A percentile compares a stretch with the other conserved stretches of the same genome.
Evolutionary conservation across 306 rosid species (phyloP).

Genomic region (Vicia faba): DNA sequence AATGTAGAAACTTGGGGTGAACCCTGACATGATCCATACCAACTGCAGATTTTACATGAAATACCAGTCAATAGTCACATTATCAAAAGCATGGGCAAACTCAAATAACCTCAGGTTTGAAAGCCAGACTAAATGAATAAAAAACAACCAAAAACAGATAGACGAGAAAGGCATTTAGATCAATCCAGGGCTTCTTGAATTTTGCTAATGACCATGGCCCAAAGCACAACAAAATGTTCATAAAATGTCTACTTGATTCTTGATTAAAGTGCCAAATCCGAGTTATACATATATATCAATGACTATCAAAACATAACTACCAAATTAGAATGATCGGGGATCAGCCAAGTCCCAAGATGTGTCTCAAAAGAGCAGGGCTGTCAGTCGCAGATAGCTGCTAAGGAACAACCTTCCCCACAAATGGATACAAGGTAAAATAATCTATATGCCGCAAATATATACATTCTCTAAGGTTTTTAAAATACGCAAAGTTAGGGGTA

Average conservation of each 20-base stretch:
- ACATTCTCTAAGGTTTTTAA: background rate
- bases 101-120: conserved; percentile 19
- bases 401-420: background rate
- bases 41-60: conserved; percentile 56
- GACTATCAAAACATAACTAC: conserved; percentile 5
- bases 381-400: too few relatives aligned
- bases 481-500: background rate
- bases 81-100: conserved; percentile 6
- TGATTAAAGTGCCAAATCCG: background rate
- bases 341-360: conserved; percentile 12
- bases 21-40: conserved; percentile 97
- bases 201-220: too few relatives aligned
- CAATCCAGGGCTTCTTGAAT: background rate
- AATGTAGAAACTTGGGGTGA: conserved; percentile 96
- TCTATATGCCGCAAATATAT: background rate
- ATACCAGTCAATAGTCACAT: conserved; percentile 12
- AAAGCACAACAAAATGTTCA: too few relatives aligned
- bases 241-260: background rate
- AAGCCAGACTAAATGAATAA: conserved; percentile 5
- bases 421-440: conserved; percentile 10
- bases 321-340: background rate
- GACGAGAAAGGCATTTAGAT: background rate
- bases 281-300: background rate
- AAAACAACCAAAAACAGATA: background rate
- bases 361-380: too few relatives aligned